phyloP scores from a whole-genome alignment of 1,284 basidiomycete species.

The Mycena sp. region DNA sequence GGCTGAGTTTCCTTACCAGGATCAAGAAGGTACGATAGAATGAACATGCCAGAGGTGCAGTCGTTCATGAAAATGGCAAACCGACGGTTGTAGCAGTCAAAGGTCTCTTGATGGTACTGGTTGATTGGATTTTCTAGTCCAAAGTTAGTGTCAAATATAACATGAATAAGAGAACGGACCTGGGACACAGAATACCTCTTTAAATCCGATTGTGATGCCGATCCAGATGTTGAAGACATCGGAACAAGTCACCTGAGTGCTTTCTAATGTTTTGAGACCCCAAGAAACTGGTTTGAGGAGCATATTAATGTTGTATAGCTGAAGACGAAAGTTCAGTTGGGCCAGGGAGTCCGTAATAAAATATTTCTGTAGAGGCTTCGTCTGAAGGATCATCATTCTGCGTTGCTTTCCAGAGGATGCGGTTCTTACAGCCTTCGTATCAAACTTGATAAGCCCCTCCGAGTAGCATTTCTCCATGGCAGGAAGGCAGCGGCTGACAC shows the following conservation, averaged over 20 bases:
- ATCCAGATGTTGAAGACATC: conserved; percentile 19
- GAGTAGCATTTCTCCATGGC: conserved; percentile 10
- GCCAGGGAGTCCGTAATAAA: not conserved
- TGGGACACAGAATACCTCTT: conserved; percentile 1
- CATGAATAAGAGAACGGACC: not conserved
- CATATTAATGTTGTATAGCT: conserved; percentile 18
- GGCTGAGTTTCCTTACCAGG: not conserved
- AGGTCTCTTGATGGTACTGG: not conserved
- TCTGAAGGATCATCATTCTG: not conserved
- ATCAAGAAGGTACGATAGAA: not conserved
- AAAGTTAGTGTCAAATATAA: not conserved
- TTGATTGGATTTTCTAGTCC: not conserved
- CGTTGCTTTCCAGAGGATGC: not conserved
- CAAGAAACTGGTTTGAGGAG: conserved; percentile 10
- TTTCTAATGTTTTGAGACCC: conserved; percentile 7
- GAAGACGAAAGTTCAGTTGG: not conserved
- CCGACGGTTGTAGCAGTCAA: not conserved
- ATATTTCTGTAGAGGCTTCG: conserved; percentile 6
- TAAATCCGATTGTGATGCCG: conserved; percentile 7
- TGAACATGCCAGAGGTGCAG: not conserved
- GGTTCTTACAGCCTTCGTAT: conserved; percentile 14
- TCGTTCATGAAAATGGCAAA: conserved; percentile 12
- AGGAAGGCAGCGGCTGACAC: conserved; percentile 17
- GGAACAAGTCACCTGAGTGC: conserved; percentile 2
- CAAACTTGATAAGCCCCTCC: conserved; percentile 11